These are phyloP conservation scores for Didymella glomerata DNA, from an alignment of 2,329 filamentous ascomycete species.

Conservation along the genomic window DNA sequence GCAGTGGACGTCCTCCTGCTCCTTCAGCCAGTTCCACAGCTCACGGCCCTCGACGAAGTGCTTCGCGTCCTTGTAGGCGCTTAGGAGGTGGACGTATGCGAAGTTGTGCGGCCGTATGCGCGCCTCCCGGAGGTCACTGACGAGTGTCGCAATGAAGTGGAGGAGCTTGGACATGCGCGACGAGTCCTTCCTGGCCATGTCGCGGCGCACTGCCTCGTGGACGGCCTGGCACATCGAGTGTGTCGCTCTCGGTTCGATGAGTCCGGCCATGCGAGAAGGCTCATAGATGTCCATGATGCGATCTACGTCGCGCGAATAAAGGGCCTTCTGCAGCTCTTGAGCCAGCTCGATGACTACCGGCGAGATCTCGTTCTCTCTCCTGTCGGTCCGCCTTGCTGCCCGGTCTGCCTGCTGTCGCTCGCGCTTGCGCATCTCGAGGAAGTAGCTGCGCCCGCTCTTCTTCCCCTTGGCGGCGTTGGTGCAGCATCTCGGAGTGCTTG, in stretches of 20 bases:
- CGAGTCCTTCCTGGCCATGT: constrained; percentile 8
- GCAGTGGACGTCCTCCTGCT: constrained; percentile 54
- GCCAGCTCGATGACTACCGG: constrained; percentile 12
- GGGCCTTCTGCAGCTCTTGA: constrained; percentile 31
- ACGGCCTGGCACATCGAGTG: constrained; percentile 48
- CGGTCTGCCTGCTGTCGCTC: constrained; percentile 10
- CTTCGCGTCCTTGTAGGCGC: constrained; percentile 57
- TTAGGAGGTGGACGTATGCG: constrained; percentile 58
- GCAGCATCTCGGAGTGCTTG: constrained; percentile 21
- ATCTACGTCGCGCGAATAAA: constrained; percentile 24
- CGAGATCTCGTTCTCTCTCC: not conserved
- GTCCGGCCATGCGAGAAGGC: constrained; percentile 22
- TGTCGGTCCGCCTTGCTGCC: not conserved
- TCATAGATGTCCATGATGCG: constrained; percentile 43
- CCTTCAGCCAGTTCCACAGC: constrained; percentile 60
- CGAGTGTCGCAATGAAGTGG: constrained; percentile 50
- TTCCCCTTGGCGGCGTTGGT: constrained; percentile 24
- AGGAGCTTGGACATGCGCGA: constrained; percentile 23
- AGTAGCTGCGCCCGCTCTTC: constrained; percentile 19
- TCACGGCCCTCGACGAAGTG: constrained; percentile 49
- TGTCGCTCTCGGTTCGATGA: constrained; percentile 34
- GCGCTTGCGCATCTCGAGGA: constrained; percentile 17
- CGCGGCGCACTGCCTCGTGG: constrained; percentile 46
- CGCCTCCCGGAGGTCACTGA: constrained; percentile 51
- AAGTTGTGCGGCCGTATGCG: constrained; percentile 47